A percentile compares a stretch with the other conserved stretches of the same genome.
Conservation (phyloP, 257 asterid species). For the Forsythia viridissima region DNA sequence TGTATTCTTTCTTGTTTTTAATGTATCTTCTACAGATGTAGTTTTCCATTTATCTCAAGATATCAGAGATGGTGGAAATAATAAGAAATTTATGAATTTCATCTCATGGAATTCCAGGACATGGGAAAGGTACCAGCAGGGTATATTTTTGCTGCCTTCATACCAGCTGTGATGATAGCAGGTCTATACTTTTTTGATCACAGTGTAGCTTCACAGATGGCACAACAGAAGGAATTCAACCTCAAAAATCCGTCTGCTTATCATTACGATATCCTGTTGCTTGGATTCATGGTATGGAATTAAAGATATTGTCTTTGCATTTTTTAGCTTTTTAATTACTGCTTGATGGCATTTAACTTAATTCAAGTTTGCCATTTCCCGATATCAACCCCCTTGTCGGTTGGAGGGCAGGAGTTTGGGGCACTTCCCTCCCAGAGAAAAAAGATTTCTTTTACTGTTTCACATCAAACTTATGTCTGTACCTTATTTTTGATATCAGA, state of each 20-base stretch:
- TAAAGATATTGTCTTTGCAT: background rate
- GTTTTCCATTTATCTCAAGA: background rate
- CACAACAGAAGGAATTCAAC: slow-evolving; percentile 86
- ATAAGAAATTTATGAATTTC: background rate
- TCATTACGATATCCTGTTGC: slow-evolving; percentile 73
- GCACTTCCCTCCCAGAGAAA: background rate
- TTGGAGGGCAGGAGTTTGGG: background rate
- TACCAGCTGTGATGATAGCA: slow-evolving; percentile 89
- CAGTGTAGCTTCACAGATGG: slow-evolving; percentile 90
- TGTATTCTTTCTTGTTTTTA: background rate
- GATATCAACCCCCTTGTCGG: too few species aligned
- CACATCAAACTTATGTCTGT: background rate
- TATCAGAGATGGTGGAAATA: background rate
- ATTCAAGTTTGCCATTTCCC: too few species aligned
- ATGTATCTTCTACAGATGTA: background rate
- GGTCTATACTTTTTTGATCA: slow-evolving; percentile 90
- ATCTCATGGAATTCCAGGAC: slow-evolving; percentile 55
- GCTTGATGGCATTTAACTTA: background rate
- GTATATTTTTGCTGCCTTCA: slow-evolving; percentile 71
- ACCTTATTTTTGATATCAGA: slow-evolving; percentile 39
- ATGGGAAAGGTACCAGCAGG: slow-evolving; percentile 69
- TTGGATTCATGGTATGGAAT: slow-evolving; percentile 72
- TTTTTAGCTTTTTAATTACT: background rate
- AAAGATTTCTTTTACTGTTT: background rate
- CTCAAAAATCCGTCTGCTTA: slow-evolving; percentile 87